These are phyloP conservation scores for Coccomyxa subellipsoidea DNA, from an alignment of 163 green algal species.

Conservation along the genomic window DNA sequence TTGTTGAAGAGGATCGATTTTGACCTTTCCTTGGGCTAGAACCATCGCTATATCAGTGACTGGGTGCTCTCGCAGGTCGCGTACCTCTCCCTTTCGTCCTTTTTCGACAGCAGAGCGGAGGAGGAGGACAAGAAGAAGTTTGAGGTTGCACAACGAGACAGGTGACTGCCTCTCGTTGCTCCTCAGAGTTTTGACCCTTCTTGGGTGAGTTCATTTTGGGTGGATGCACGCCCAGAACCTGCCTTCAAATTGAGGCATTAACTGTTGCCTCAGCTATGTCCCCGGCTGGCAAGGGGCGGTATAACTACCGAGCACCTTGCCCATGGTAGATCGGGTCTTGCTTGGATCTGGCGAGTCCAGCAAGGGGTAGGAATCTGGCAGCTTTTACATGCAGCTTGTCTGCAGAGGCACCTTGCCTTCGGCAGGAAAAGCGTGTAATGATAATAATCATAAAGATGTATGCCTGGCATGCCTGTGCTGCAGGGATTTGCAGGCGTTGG, in stretches of 20 bases:
- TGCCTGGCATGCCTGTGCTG: background rate
- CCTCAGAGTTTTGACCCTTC: background rate
- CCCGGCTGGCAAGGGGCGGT: background rate
- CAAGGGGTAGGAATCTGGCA: too few species aligned
- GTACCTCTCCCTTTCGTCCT: constrained; percentile 34
- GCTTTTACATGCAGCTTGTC: too few species aligned
- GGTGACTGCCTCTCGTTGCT: background rate
- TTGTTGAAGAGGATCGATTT: background rate
- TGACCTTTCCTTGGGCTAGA: background rate
- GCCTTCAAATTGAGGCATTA: too few species aligned
- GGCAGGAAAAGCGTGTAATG: too few species aligned
- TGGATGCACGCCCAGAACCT: too few species aligned
- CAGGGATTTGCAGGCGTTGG: constrained; percentile 7
- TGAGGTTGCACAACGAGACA: background rate
- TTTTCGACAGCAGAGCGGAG: constrained; percentile 33
- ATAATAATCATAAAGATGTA: background rate
- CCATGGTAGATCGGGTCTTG: background rate
- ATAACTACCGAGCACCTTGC: background rate
- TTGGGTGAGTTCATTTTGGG: background rate
- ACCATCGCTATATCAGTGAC: background rate
- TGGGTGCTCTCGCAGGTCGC: constrained; percentile 13
- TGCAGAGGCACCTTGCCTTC: too few species aligned
- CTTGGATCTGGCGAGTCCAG: too few species aligned
- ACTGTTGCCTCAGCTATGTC: background rate
- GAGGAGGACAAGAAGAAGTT: constrained; percentile 24